Base-by-base conservation (phyloP, 2,329 filamentous ascomycete species). In the Calycina herbarum region DNA sequence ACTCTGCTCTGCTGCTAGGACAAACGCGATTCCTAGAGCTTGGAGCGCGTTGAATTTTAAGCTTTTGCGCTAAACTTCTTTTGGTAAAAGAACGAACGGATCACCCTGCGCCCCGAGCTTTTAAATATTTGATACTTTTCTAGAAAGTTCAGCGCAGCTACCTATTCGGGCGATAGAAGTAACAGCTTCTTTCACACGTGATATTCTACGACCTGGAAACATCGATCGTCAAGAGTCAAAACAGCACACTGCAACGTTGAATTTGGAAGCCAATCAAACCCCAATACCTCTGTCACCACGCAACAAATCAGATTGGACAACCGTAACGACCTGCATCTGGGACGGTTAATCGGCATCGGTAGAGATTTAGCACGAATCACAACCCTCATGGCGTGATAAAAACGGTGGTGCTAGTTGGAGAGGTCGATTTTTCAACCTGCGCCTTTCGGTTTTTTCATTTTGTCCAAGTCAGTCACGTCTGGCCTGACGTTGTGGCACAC, bases 341-440 rank as follows among this genome's bases (percentile, higher is more conserved):
- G 20, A 54, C 48, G 48, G 48, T 13, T 54, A 29, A 54, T 54
- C 48, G 48, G 48, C 48, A 54, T 54, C 48, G 48, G 10, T 20
- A 8, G 10, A 24, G n/a, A 51, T 20, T 51, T 27, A 24, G 48
- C n/a, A 54, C 24, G 20, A 27, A 54, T 24, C 20, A 48, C 7
- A 48, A 11, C 38, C 13, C 38, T 40, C 13, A 24, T 45, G 8
- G n/a, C n/a, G 45, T 24, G 35, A 51, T 13, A 7, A 54, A 54
- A 54, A 54, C 20, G 20, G n/a, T 24, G 20, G 11, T 54, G n/a
- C n/a, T 11, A 45, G 42, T n/a, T 20, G 42, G 7, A 17, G n/a
- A 45, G 48, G 5, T 24, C 13, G n/a, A 24, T 48, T 48, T 13
- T 6, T 31, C 29, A 31, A 31, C 5, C 29, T 31, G n/a, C 20